Conservation (phyloP, 1,284 basidiomycete species). For the Ceratobasidium sp. region DNA sequence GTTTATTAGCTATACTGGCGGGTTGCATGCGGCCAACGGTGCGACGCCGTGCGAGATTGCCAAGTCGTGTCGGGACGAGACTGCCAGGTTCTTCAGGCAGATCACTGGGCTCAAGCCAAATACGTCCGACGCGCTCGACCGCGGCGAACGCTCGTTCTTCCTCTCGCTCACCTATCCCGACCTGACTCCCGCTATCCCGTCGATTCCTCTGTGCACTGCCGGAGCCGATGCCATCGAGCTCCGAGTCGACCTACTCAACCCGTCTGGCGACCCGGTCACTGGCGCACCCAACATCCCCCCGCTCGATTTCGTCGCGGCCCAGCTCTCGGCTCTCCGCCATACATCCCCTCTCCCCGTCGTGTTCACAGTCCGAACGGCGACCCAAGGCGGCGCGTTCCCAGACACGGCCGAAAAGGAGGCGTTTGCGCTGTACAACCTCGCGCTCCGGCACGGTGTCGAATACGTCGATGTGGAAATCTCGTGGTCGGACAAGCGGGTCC, state of each 20-base stretch:
- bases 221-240: conserved; percentile 95
- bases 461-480: conserved; percentile 94
- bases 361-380: conserved; percentile 88
- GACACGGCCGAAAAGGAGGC: conserved; percentile 81
- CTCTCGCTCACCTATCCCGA: conserved; percentile 94
- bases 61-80: conserved; percentile 60
- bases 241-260: conserved; percentile 87
- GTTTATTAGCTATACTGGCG: conserved; percentile 81
- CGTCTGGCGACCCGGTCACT: conserved; percentile 53
- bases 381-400: conserved; percentile 94
- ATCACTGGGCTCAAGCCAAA: conserved; percentile 83
- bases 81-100: conserved; percentile 89
- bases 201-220: conserved; percentile 79
- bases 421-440: conserved; percentile 83
- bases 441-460: conserved; percentile 87
- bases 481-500: conserved; percentile 75
- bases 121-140: conserved; percentile 69
- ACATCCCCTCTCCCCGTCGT: conserved; percentile 88
- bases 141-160: conserved; percentile 84
- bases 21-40: conserved; percentile 51
- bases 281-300: conserved; percentile 73
- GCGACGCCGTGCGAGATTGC: conserved; percentile 43
- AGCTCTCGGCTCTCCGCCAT: conserved; percentile 85
- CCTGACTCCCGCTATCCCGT: conserved; percentile 75
- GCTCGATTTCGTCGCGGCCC: conserved; percentile 80